Base-by-base conservation (phyloP, 2,329 filamentous ascomycete genomes). In the Ilyonectria robusta region DNA sequence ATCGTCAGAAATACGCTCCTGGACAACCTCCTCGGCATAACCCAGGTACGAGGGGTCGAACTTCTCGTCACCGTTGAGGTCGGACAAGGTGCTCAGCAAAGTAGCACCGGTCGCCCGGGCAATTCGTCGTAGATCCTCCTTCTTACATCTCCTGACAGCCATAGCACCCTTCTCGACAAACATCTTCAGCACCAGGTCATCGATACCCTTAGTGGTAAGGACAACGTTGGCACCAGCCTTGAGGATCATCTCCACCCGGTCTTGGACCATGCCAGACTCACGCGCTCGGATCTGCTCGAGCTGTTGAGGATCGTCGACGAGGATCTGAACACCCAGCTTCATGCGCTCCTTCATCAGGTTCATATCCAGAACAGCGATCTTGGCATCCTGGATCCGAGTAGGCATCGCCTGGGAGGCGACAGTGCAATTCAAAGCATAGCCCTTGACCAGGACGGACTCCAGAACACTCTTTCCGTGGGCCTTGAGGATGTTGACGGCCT, bases 241-340 rank as follows among this genome's bases (percentile, higher is more conserved):
- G 70, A 99, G 88, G 72, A 99, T 98, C 92, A 99, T 93, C 82
- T 99, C 95, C 59, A 99, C 92, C 70, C 94, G 89, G 80, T 99
- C 96, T 68, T 97, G 88, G 53, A 99, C 90, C 84, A 99, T 97
- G 75, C 94, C 94, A 19, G 95, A 90, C 82, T 99, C 96, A 61
- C 96, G 90, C 76, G 96, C 91, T 68, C 96, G 91, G 77, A 99
- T 99, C 87, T 98, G 95, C 86, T 99, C 96, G 57, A 99, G 88
- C 82, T 99, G 96, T 80, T 97, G 92, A 55, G 96, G 96, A 80
- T 99, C 96, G 76, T 99, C 96, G 72, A 99, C 93, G 13, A 96
- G 98, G 77, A 99, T 97, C 83, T 99, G 95, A 67, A 99, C 96
- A 73, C 96, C 96, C 66, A 99, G 86, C 89, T 99, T 98, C 96